Base-by-base conservation (phyloP, 352 stramenopile genomes). In the Phytophthora litchii region DNA sequence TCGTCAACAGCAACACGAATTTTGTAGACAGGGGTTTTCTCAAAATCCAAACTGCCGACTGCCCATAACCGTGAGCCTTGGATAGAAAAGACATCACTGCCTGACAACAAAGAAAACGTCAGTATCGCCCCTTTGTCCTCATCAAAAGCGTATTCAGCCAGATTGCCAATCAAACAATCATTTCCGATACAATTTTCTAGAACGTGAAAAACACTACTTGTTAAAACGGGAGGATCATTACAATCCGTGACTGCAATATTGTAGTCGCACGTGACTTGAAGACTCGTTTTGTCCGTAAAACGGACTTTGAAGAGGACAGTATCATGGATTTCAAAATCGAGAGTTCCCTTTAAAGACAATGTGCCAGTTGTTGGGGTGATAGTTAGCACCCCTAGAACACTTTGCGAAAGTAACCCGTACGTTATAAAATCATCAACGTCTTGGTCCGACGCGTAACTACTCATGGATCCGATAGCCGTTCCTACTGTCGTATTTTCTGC, bases 311-410 rank as follows among this genome's bases (percentile, higher is more conserved):
- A 60, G 9, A 44, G 49, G 2, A 85, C 43, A 1, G 51, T 60
- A 17, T 79, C 67, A 19, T 74, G 40, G 2, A 67, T 41, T 63
- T 89, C 76, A 35, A 72, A 86, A 40, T 86, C 70, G 3, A 86
- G 61, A 4, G 41, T 1, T 42, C 40, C 58, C 3, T 40, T 21
- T 10, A 86, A 41, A 0, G 20, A 43, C 0, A 89, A 8, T 17
- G 43, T 34, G 0, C 76, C 76, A 64, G 21, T 53, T 3, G 29
- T 36, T 36, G 23, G 11, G 21, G 64, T 25, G 11, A 72, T 34
- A 58, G n/a, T 17, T 19, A 68, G 14, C 1, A 25, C 40, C 16
- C 36, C 52, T 47, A 16, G 10, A 9, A 50, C 16, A 12, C 21
- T 44, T 64, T 59, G 47, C 47, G 37, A 60, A 34, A 64, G 4